Conservation (phyloP, 2,329 filamentous ascomycete species). For the Daldinia sp. region DNA sequence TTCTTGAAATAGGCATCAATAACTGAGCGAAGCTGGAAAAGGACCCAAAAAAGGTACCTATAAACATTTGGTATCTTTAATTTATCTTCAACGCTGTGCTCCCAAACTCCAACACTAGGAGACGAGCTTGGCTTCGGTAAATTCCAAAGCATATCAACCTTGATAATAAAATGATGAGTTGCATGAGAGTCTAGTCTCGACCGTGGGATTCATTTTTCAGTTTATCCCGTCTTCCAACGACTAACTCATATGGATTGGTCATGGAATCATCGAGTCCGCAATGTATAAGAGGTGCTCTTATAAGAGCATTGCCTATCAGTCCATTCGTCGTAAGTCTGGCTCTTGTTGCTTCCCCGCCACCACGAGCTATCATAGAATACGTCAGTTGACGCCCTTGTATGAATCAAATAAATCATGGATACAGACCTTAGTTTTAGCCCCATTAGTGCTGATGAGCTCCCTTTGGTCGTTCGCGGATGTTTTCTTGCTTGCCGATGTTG, state of each 20-base stretch:
- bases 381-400: slow-evolving; percentile 4
- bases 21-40: background rate
- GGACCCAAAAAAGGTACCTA: background rate
- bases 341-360: slow-evolving; percentile 8
- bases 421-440: slow-evolving; percentile 18
- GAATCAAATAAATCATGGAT: background rate
- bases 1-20: background rate
- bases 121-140: background rate
- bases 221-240: background rate
- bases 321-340: slow-evolving; percentile 21
- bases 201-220: background rate
- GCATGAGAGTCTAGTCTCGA: background rate
- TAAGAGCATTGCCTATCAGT: slow-evolving; percentile 20
- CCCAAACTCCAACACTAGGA: background rate
- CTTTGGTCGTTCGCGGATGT: slow-evolving; percentile 31
- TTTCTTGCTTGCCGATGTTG: slow-evolving; percentile 37
- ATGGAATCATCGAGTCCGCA: slow-evolving; percentile 21
- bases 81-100: background rate
- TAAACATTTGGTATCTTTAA: background rate
- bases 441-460: slow-evolving; percentile 30
- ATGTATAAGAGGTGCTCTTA: slow-evolving; percentile 26
- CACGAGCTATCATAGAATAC: slow-evolving; percentile 7
- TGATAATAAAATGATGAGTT: background rate
- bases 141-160: background rate
- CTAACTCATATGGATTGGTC: background rate